Base-by-base conservation (phyloP, 495 filamentous ascomycete species). In the Sphaerosporella brunnea region DNA sequence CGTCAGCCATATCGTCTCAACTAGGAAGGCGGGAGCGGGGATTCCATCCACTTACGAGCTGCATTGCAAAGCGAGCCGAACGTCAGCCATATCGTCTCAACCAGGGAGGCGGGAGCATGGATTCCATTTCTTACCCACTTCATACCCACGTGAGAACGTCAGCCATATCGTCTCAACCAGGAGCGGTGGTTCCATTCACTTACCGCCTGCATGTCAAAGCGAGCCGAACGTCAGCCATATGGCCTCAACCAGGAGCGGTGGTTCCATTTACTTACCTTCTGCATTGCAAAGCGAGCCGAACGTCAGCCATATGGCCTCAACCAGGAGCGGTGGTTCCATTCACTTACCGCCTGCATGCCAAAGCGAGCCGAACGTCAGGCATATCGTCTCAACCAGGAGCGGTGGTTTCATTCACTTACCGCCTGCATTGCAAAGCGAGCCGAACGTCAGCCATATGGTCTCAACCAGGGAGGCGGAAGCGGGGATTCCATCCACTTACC, bases 351-450 rank as follows among this genome's bases (percentile, higher is more conserved):
- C 35, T 37, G 16, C 16, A 37, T 9, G 5, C 7, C 35, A 11
- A 37, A 37, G 35, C 35, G 35, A 37, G 7, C 35, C 35, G 35
- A 37, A 37, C 7, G 35, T 37, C 35, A 37, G 35, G 7, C 35
- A 37, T 37, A 18, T 37, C 8, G 35, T 8, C 35, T 9, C 35
- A 37, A 8, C 35, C 9, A 37, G 15, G 35, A n/a, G n/a, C n/a
- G n/a, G n/a, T 37, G 35, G 18, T 37, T 8, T 18, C 7, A 15
- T 37, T 37, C 35, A 37, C 35, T 37, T 37, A 37, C 35, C 5
- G 4, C 35, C 35, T 37, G 35, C 35, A 37, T 9, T 9, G 35
- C 16, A 37, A 37, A 37, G 35, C 35, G 35, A 37, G 7, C 35
- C 35, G 35, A 37, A 37, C 4, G 35, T 37, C 35, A 37, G 35